Evolutionary conservation across 164 flowering plant genomes (phyloP), one percentile per base, ranked within the genome.

Genomic region (Hamamelis virginiana): DNA sequence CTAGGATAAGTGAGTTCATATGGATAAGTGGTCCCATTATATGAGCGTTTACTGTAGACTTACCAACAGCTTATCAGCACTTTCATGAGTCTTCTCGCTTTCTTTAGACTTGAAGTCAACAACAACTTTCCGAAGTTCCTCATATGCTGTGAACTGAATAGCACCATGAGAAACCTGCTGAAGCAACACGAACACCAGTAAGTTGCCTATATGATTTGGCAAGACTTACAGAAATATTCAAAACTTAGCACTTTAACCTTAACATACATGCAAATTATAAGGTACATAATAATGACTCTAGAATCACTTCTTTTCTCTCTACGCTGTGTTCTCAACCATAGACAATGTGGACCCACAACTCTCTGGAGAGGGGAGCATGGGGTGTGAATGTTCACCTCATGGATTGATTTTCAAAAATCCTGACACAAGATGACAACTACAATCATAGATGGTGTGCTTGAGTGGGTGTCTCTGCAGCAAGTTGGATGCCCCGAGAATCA

Each of bases 151-250:
- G 79, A 96, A 96, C 82, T 96, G 99, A 71, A 96, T 84, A 67
- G 99, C 96, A 70, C 97, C 99, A 85, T 93, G 99, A 71, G 99
- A 90, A 77, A 96, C 92, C 99, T 96, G 94, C 91, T 82, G 85
- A 76, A 82, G 61, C 70, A 79, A 69, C 64, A 77, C 51, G 70
- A 9, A 69, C 28, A 58, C n/a, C 45, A 65, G 43, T 25, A 51
- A 63, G 55, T 63, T 51, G 26, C 41, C n/a, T 23, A 18, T 19
- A n/a, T 16, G 9, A 50, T 64, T 47, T 60, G 14, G 33, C 21
- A 33, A 60, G 45, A n/a, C 23, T 28, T 1, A n/a, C 26, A 58
- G 26, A 26, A 4, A 58, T 26, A 62, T 43, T 22, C 21, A 62
- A 4, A 44, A 43, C 50, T 43, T 21, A 62, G 38, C 38, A 27